These are phyloP conservation scores for Dothistroma pini DNA, from an alignment of 2,329 filamentous ascomycete species.

Conservation along the genomic window DNA sequence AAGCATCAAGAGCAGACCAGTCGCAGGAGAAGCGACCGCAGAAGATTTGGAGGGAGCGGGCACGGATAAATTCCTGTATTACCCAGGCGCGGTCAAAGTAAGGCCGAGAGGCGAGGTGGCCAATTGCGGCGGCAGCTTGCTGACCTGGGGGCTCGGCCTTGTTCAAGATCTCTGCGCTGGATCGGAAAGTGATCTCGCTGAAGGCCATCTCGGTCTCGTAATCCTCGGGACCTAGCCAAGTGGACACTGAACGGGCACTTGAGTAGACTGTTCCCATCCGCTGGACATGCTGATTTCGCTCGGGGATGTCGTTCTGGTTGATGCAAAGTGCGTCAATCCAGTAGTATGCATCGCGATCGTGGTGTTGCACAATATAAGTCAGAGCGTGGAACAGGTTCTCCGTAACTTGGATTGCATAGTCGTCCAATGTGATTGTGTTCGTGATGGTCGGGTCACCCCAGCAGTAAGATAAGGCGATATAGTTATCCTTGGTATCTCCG, in stretches of 20 bases:
- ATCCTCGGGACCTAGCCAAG: constrained; percentile 13
- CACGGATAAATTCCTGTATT: not conserved
- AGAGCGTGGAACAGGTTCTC: not conserved
- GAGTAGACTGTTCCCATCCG: constrained; percentile 14
- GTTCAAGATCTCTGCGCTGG: not conserved
- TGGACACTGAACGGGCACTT: constrained; percentile 5
- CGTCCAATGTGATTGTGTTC: not conserved
- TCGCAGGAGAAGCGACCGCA: not conserved
- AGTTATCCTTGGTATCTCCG: not conserved
- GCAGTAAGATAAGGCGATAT: constrained; percentile 10
- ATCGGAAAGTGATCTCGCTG: not conserved
- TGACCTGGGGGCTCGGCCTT: not conserved
- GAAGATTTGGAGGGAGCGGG: not conserved
- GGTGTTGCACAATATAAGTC: not conserved
- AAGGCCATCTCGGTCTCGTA: not conserved
- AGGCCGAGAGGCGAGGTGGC: not conserved
- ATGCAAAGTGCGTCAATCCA: constrained; percentile 22
- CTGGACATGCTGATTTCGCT: constrained; percentile 12
- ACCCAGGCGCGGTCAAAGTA: not conserved
- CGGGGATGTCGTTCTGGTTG: constrained; percentile 10
- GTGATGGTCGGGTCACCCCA: constrained; percentile 7
- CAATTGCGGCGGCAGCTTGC: not conserved
- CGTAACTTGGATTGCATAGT: not conserved
- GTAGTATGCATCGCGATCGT: not conserved
- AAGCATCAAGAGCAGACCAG: not conserved